A percentile compares a stretch with the other conserved stretches of the same genome.
phyloP scores from a whole-genome alignment of 2,329 filamentous ascomycete genomes.

The Microascus cirrosus region DNA sequence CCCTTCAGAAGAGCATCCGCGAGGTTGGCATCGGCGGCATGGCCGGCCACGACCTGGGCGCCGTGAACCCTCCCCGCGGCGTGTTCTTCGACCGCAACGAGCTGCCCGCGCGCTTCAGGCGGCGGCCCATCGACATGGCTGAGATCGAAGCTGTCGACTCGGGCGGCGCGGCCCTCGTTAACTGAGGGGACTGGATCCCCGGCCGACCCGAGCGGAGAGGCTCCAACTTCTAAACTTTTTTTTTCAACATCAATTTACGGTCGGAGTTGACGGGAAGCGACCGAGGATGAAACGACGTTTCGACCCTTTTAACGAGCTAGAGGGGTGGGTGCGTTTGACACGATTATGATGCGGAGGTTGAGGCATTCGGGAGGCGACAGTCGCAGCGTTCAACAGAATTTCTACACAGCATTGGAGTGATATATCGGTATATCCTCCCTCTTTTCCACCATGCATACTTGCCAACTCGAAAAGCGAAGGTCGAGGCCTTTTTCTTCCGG shows the following conservation, averaged over 20 bases:
- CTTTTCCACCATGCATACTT: not conserved
- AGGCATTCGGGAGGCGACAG: not conserved
- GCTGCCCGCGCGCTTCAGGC: slow-evolving; percentile 73
- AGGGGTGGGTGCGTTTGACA: not conserved
- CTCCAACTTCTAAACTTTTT: not conserved
- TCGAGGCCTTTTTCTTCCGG: not conserved
- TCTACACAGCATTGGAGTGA: not conserved
- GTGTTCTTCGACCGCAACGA: slow-evolving; percentile 83
- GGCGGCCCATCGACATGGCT: slow-evolving; percentile 58
- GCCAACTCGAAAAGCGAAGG: not conserved
- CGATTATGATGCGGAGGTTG: not conserved
- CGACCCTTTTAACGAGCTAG: not conserved
- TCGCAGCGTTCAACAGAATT: not conserved
- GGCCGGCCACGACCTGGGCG: slow-evolving; percentile 60
- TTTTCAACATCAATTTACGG: not conserved
- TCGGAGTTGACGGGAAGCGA: not conserved
- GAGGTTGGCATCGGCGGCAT: slow-evolving; percentile 39
- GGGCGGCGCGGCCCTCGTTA: slow-evolving; percentile 59
- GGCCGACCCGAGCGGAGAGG: not conserved
- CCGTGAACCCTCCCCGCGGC: slow-evolving; percentile 59
- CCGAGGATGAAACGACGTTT: not conserved
- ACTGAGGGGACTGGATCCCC: slow-evolving; percentile 21
- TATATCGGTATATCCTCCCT: not conserved
- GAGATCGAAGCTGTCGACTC: slow-evolving; percentile 97
- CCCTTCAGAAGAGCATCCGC: slow-evolving; percentile 49